Conservation (phyloP, 2,329 filamentous ascomycete species). For the Beauveria sp. region DNA sequence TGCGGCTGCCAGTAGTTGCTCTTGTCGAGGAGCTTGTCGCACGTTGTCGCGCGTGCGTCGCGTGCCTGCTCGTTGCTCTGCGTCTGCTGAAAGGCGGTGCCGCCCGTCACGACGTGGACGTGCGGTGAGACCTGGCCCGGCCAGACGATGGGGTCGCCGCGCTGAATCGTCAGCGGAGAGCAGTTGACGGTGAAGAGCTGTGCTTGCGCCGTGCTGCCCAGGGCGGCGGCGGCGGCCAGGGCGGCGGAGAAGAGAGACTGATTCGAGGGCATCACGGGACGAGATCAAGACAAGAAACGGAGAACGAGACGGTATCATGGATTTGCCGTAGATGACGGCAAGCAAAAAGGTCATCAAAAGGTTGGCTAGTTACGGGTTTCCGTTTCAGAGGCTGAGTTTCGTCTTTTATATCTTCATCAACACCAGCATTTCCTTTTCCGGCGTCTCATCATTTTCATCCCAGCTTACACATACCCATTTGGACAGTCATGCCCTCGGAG, state of each 20-base stretch:
- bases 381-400: neutral
- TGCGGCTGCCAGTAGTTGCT: constrained; percentile 64
- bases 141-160: constrained; percentile 52
- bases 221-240: neutral
- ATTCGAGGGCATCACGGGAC: neutral
- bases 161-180: constrained; percentile 27
- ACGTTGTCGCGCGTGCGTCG: constrained; percentile 55
- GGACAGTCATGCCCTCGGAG: neutral
- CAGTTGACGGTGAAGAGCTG: constrained; percentile 23
- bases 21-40: constrained; percentile 52
- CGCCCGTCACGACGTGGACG: constrained; percentile 55
- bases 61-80: constrained; percentile 47
- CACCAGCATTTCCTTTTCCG: neutral
- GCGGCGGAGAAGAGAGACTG: neutral
- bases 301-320: no score
- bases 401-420: neutral
- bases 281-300: neutral
- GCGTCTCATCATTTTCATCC: neutral
- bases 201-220: neutral
- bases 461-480: neutral
- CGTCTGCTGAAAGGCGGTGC: constrained; percentile 49
- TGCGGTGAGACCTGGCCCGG: constrained; percentile 48
- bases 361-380: no score
- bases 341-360: neutral
- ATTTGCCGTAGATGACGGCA: no score